Evolutionary conservation across 1,139 yeast species (phyloP).

Genomic region (Protomyces macrosporus): DNA sequence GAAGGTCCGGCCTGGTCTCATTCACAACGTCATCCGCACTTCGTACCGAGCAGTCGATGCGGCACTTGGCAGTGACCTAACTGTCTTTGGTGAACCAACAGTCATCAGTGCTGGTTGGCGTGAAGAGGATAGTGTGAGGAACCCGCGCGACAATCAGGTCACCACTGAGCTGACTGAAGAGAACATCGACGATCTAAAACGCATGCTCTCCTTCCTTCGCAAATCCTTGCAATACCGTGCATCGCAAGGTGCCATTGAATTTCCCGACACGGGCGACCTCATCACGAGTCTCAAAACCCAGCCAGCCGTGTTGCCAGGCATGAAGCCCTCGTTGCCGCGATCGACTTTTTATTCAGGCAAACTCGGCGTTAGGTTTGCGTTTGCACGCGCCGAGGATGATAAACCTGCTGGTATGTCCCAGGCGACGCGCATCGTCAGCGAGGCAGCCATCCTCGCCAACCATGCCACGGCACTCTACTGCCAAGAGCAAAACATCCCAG

Average conservation of each 20-base stretch:
- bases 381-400: neutral
- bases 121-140: neutral
- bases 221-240: neutral
- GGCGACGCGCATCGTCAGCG: slow-evolving; percentile 22
- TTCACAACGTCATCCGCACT: slow-evolving; percentile 46
- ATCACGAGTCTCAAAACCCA: neutral
- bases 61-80: neutral
- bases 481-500: slow-evolving; percentile 47
- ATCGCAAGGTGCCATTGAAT: slow-evolving; percentile 10
- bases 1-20: slow-evolving; percentile 42
- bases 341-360: slow-evolving; percentile 12
- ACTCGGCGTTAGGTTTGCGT: slow-evolving; percentile 2
- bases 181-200: neutral
- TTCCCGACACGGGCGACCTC: neutral
- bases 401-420: neutral
- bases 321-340: neutral
- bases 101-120: neutral
- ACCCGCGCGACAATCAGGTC: neutral
- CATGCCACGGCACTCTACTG: slow-evolving; percentile 55
- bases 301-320: slow-evolving; percentile 5
- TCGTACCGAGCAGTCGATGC: slow-evolving; percentile 51
- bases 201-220: slow-evolving; percentile 31
- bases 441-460: slow-evolving; percentile 47
- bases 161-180: neutral
- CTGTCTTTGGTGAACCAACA: neutral